Evolutionary conservation across 2,329 filamentous ascomycete species (phyloP).

Genomic region (Neofusicoccum laricinum): DNA sequence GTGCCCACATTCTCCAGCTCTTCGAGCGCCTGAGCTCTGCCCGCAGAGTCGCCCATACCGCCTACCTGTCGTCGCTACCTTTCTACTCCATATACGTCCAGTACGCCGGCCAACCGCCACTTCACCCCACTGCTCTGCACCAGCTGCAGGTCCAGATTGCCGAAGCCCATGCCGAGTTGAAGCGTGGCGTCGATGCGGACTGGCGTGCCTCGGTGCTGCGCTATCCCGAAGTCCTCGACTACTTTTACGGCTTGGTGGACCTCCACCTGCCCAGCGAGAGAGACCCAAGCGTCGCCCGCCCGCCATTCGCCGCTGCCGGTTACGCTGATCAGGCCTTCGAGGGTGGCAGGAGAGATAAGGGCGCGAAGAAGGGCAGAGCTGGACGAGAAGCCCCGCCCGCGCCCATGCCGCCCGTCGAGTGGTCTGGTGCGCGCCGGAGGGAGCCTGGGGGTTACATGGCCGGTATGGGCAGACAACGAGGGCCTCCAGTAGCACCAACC

Average conservation of each 20-base stretch:
- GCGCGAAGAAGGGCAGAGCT: slow-evolving; percentile 33
- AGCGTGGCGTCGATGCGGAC: slow-evolving; percentile 74
- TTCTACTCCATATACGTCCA: slow-evolving; percentile 47
- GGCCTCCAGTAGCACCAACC: slow-evolving; percentile 33
- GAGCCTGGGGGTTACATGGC: slow-evolving; percentile 22
- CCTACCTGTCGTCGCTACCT: slow-evolving; percentile 44
- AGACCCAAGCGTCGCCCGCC: slow-evolving; percentile 36
- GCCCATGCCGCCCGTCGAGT: slow-evolving; percentile 20
- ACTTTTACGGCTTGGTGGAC: slow-evolving; percentile 71
- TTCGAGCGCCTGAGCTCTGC: slow-evolving; percentile 41
- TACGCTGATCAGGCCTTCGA: slow-evolving; percentile 36
- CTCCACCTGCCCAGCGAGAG: slow-evolving; percentile 61
- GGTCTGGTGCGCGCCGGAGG: slow-evolving; percentile 9
- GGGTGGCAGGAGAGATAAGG: slow-evolving; percentile 23
- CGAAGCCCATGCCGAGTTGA: slow-evolving; percentile 63
- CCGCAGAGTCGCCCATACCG: slow-evolving; percentile 40
- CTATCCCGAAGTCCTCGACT: slow-evolving; percentile 77
- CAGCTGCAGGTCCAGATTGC: slow-evolving; percentile 53
- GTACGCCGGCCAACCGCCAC: slow-evolving; percentile 44
- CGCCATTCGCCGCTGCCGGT: slow-evolving; percentile 37
- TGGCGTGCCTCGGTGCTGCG: slow-evolving; percentile 72
- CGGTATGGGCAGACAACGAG: slow-evolving; percentile 25
- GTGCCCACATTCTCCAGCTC: slow-evolving; percentile 43
- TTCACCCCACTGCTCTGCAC: slow-evolving; percentile 40
- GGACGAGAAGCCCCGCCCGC: slow-evolving; percentile 29